These are phyloP conservation scores for Lactarius akahatsu DNA, from an alignment of 768 basidiomycete species.

Conservation along the genomic window DNA sequence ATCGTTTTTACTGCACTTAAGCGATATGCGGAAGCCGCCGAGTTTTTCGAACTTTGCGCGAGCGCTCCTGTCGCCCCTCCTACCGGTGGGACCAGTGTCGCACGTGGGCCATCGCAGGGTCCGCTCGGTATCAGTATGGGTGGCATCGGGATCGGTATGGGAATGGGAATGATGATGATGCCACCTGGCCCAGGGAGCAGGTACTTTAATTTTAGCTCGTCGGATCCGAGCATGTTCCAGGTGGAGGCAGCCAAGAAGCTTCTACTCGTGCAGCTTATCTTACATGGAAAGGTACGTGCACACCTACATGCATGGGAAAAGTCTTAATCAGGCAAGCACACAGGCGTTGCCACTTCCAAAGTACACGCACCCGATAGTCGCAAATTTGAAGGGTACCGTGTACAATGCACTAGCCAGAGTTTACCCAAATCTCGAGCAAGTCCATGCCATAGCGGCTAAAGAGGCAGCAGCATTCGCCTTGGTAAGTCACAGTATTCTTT, in stretches of 20 bases:
- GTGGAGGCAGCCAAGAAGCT: slow-evolving; percentile 87
- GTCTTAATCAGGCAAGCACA: neutral
- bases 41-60: slow-evolving; percentile 78
- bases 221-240: slow-evolving; percentile 64
- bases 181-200: slow-evolving; percentile 17
- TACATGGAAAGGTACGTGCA: slow-evolving; percentile 63
- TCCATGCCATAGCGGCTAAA: slow-evolving; percentile 52
- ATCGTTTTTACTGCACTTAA: slow-evolving; percentile 62
- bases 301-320: neutral
- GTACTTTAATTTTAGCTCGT: slow-evolving; percentile 28
- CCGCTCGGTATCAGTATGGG: slow-evolving; percentile 16
- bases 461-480: slow-evolving; percentile 51
- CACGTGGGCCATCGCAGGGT: slow-evolving; percentile 16
- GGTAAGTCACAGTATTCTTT: slow-evolving; percentile 40
- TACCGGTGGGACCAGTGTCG: neutral
- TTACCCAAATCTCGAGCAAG: slow-evolving; percentile 57
- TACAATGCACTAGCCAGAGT: slow-evolving; percentile 63
- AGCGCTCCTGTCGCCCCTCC: slow-evolving; percentile 39
- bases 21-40: slow-evolving; percentile 66
- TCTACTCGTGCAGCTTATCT: slow-evolving; percentile 72
- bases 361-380: slow-evolving; percentile 62
- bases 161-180: slow-evolving; percentile 22
- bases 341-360: slow-evolving; percentile 59
- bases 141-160: slow-evolving; percentile 21
- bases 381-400: slow-evolving; percentile 64